Conservation (phyloP, 371 early-diverging fungal genomes). For the Catenaria anguillulae region DNA sequence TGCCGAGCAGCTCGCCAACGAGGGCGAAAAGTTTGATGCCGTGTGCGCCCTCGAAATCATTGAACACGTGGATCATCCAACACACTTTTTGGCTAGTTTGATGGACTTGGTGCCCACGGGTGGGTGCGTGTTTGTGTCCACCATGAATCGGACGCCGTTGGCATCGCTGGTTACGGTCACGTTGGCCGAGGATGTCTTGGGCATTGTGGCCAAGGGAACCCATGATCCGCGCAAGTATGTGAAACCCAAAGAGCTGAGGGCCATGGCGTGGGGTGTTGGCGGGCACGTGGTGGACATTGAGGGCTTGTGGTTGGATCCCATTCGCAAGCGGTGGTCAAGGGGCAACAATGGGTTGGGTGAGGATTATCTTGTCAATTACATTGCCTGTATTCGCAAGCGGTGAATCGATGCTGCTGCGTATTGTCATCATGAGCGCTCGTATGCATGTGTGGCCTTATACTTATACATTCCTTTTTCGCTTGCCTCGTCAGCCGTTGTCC, state of each 20-base stretch:
- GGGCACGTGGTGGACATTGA: slow-evolving; percentile 14
- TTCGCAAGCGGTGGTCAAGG: slow-evolving; percentile 16
- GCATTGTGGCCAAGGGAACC: slow-evolving; percentile 69
- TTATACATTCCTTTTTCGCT: too few species aligned
- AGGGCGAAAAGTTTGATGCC: slow-evolving; percentile 66
- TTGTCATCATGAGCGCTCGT: too few species aligned
- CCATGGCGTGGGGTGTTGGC: slow-evolving; percentile 7
- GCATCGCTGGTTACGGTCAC: slow-evolving; percentile 65
- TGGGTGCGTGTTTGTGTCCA: slow-evolving; percentile 67
- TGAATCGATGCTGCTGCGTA: too few species aligned
- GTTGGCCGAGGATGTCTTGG: slow-evolving; percentile 64
- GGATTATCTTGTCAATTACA: not conserved
- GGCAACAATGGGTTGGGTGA: not conserved
- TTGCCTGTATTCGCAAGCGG: not conserved
- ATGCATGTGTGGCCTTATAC: too few species aligned
- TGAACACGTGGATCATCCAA: slow-evolving; percentile 75
- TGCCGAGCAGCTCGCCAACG: too few species aligned
- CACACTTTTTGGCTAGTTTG: slow-evolving; percentile 49
- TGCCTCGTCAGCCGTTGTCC: too few species aligned
- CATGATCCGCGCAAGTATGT: slow-evolving; percentile 79
- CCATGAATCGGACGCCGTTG: slow-evolving; percentile 71
- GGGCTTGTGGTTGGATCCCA: slow-evolving; percentile 20
- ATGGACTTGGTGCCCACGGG: slow-evolving; percentile 48
- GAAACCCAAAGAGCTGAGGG: slow-evolving; percentile 41
- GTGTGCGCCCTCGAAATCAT: slow-evolving; percentile 82